phyloP scores from a whole-genome alignment of 2,329 filamentous ascomycete species.

The Aphanoascus verrucosus region DNA sequence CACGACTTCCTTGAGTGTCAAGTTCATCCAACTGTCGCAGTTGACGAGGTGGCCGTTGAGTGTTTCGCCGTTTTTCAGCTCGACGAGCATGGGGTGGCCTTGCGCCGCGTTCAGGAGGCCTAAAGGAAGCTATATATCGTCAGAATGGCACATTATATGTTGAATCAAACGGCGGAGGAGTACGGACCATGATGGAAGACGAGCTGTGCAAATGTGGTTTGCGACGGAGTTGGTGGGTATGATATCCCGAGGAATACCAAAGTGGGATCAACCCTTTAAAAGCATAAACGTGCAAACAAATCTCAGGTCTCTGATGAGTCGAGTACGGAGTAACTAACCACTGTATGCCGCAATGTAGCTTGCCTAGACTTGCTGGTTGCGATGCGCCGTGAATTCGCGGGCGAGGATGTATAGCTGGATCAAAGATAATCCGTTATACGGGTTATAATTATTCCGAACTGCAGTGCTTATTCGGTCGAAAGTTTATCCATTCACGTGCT shows the following conservation, averaged over 20 bases:
- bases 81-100: constrained; percentile 94
- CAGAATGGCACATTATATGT: not conserved
- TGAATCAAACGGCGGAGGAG: not conserved
- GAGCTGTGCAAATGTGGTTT: not conserved
- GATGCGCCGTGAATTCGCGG: not conserved
- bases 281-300: not conserved
- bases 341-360: not conserved
- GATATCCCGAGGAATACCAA: not conserved
- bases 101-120: constrained; percentile 90
- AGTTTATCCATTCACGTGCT: not conserved
- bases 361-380: not conserved
- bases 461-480: not conserved
- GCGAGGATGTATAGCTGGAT: not conserved
- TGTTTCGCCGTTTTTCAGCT: constrained; percentile 95
- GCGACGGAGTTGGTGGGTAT: not conserved
- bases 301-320: not conserved
- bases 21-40: constrained; percentile 99
- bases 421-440: not conserved
- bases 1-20: constrained; percentile 92
- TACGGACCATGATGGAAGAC: constrained; percentile 2
- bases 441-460: not conserved
- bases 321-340: not conserved
- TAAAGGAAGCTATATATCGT: constrained; percentile 44
- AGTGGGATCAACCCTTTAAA: not conserved
- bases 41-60: constrained; percentile 91